phyloP scores from a whole-genome alignment of 257 asterid genomes.

The Leonotis leonurus region DNA sequence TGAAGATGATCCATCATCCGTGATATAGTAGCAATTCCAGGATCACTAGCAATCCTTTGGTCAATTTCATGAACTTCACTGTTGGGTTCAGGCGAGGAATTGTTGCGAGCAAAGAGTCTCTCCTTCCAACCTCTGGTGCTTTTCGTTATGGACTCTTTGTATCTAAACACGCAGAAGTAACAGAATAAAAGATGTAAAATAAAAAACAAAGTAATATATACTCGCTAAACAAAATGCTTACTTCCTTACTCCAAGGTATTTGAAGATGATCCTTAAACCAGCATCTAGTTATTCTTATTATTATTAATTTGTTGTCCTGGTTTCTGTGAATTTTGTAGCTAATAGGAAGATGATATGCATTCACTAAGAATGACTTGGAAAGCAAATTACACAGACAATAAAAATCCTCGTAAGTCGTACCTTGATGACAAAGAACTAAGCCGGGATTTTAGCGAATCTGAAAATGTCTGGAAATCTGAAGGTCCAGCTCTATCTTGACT shows the following conservation, averaged over 20 bases:
- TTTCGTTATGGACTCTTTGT: conserved; percentile 78
- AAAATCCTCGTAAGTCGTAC: conserved; percentile 30
- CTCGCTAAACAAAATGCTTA: too few relatives aligned
- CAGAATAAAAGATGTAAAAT: background rate
- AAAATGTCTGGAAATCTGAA: conserved; percentile 70
- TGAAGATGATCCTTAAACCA: too few relatives aligned
- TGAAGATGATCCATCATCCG: conserved; percentile 62
- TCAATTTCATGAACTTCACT: conserved; percentile 36
- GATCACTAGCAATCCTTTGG: conserved; percentile 27
- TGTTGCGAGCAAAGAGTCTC: conserved; percentile 72
- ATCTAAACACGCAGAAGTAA: conserved; percentile 34
- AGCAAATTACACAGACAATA: background rate
- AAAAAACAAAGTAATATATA: too few relatives aligned
- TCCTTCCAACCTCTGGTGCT: conserved; percentile 97
- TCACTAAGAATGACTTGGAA: background rate
- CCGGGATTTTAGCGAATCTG: conserved; percentile 76
- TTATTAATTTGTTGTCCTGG: too few relatives aligned
- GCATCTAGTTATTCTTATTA: too few relatives aligned
- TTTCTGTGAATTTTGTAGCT: too few relatives aligned
- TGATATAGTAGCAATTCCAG: conserved; percentile 35
- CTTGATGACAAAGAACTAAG: conserved; percentile 65
- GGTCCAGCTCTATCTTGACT: conserved; percentile 80
- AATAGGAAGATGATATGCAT: background rate
- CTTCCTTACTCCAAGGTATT: too few relatives aligned
- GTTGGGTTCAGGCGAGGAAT: conserved; percentile 31